Percentiles rank a stretch among this genome's conserved stretches.
phyloP scores from a whole-genome alignment of 2,329 filamentous ascomycete genomes.

The Cucurbitaria berberidis region DNA sequence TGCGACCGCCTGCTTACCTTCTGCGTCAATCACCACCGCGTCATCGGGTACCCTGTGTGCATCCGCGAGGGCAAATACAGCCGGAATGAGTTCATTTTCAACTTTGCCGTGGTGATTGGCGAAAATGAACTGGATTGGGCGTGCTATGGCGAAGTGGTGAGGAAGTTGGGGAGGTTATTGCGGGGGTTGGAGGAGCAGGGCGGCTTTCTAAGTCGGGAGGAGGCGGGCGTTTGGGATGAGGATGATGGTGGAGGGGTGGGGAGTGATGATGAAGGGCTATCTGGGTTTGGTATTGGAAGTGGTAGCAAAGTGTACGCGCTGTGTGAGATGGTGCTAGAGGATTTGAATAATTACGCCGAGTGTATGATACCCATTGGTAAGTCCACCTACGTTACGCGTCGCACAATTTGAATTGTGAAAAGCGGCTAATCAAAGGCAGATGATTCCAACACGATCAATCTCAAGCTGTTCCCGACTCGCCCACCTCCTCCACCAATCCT shows the following conservation, averaged over 20 bases:
- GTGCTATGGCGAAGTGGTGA: slow-evolving; percentile 83
- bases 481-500: slow-evolving; percentile 77
- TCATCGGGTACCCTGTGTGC: slow-evolving; percentile 88
- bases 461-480: slow-evolving; percentile 91
- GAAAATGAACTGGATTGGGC: slow-evolving; percentile 70
- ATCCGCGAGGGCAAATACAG: slow-evolving; percentile 79
- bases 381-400: slow-evolving; percentile 35
- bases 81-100: slow-evolving; percentile 98
- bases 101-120: slow-evolving; percentile 86
- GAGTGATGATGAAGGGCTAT: slow-evolving; percentile 8
- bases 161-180: slow-evolving; percentile 84
- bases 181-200: slow-evolving; percentile 91
- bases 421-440: slow-evolving; percentile 58
- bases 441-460: slow-evolving; percentile 91
- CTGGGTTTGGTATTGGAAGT: slow-evolving; percentile 36
- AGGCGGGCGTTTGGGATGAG: slow-evolving; percentile 45
- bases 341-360: slow-evolving; percentile 95
- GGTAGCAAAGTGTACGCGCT: slow-evolving; percentile 67
- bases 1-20: slow-evolving; percentile 90
- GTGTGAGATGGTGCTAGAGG: slow-evolving; percentile 87
- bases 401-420: not conserved
- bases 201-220: slow-evolving; percentile 75
- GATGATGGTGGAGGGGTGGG: slow-evolving; percentile 19
- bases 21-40: slow-evolving; percentile 73
- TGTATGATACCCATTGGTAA: slow-evolving; percentile 96